Percentiles rank a stretch among this genome's conserved stretches.
Evolutionary conservation across 352 stramenopile species (phyloP).

Genomic region (Phytophthora europaea): DNA sequence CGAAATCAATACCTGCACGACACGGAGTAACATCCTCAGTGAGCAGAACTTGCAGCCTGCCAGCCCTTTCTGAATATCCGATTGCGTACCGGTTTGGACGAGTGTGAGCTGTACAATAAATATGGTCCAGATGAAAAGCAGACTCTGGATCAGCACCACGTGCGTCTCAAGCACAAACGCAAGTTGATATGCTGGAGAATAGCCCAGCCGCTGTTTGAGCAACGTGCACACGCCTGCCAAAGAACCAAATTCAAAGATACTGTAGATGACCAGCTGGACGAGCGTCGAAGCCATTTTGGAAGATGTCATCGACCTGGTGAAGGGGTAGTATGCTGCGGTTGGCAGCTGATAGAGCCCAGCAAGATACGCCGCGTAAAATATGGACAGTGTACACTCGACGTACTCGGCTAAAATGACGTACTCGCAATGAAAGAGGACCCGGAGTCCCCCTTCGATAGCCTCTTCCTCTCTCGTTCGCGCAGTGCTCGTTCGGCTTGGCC

Average conservation of each 20-base stretch:
- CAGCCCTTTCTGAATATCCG: neutral
- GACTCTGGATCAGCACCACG: constrained; percentile 26
- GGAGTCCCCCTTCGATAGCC: constrained; percentile 5
- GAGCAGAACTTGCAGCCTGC: neutral
- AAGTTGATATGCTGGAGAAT: constrained; percentile 38
- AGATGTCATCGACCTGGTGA: constrained; percentile 17
- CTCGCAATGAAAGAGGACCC: constrained; percentile 29
- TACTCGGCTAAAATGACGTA: constrained; percentile 34
- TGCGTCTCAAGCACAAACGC: constrained; percentile 59
- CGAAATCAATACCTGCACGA: constrained; percentile 17
- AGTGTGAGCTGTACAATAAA: constrained; percentile 34
- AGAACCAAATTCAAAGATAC: constrained; percentile 18
- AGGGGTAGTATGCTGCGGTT: constrained; percentile 28
- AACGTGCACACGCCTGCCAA: constrained; percentile 18
- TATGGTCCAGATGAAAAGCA: constrained; percentile 41
- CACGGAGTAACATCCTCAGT: neutral
- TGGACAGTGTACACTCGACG: constrained; percentile 28
- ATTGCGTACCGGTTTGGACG: constrained; percentile 19
- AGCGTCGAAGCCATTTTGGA: constrained; percentile 16
- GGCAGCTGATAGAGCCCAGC: constrained; percentile 18
- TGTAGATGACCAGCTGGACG: constrained; percentile 17
- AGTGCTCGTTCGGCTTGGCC: neutral
- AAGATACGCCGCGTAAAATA: constrained; percentile 28
- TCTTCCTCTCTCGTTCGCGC: constrained; percentile 1
- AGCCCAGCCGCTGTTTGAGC: constrained; percentile 32